These are phyloP conservation scores for Lomentospora prolificans DNA, from an alignment of 2,329 filamentous ascomycete species.

Conservation along the genomic window DNA sequence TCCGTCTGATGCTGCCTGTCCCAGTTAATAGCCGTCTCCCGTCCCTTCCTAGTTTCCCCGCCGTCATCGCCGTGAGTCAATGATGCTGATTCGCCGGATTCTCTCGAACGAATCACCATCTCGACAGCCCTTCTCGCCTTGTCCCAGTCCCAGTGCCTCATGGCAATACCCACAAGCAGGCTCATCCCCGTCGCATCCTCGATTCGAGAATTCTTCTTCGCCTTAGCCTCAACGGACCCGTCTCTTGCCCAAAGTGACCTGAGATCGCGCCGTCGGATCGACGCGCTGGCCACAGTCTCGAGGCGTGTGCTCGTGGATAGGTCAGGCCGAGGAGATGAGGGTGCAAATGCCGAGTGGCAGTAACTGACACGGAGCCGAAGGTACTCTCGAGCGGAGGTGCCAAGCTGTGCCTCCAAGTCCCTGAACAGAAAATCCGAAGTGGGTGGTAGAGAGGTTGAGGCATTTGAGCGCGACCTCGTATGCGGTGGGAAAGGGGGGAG, in stretches of 20 bases:
- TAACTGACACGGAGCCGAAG: slow-evolving; percentile 44
- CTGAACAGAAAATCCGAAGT: slow-evolving; percentile 47
- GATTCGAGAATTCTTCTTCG: slow-evolving; percentile 6
- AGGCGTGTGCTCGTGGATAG: slow-evolving; percentile 31
- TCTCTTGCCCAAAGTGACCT: slow-evolving; percentile 46
- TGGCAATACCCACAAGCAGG: slow-evolving; percentile 9
- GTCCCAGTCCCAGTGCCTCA: slow-evolving; percentile 9
- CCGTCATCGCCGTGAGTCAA: not conserved
- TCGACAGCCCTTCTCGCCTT: slow-evolving; percentile 8
- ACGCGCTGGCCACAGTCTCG: slow-evolving; percentile 41
- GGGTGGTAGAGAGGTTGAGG: slow-evolving; percentile 21
- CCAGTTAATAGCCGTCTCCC: not conserved
- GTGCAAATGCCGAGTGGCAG: slow-evolving; percentile 44
- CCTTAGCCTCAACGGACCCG: slow-evolving; percentile 22
- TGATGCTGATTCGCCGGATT: not conserved
- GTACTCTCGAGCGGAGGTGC: slow-evolving; percentile 36
- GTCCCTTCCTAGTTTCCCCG: not conserved
- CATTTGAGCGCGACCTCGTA: slow-evolving; percentile 18
- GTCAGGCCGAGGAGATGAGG: slow-evolving; percentile 15
- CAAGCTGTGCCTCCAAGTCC: slow-evolving; percentile 48
- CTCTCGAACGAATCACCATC: slow-evolving; percentile 1
- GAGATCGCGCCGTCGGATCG: slow-evolving; percentile 37
- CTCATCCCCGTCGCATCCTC: slow-evolving; percentile 33
- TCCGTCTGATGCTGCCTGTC: not conserved
- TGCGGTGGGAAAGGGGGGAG: not conserved